These are phyloP conservation scores for Toxicodendron radicans DNA, from an alignment of 345 rosid species.

Conservation along the genomic window DNA sequence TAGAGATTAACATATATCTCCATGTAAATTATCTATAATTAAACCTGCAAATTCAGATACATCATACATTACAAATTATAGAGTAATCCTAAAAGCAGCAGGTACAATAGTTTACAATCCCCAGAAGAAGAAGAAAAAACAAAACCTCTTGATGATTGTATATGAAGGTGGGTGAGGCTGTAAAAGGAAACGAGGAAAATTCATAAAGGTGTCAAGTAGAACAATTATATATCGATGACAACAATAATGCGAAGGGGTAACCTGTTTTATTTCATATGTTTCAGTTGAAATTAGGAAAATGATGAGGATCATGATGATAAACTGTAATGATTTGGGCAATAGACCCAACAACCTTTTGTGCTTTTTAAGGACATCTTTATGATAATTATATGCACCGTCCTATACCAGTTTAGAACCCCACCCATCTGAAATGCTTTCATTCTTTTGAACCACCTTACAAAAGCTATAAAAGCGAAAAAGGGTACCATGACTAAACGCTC, in stretches of 20 bases:
- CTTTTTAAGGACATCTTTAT: conserved; percentile 4
- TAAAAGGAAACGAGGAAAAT: too few relatives aligned
- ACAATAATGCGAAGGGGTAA: neutral
- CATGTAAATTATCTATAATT: neutral
- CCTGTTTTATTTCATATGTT: neutral
- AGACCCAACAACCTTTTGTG: neutral
- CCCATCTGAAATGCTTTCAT: conserved; percentile 11
- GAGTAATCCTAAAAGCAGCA: neutral
- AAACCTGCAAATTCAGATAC: neutral
- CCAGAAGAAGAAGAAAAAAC: neutral
- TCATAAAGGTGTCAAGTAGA: conserved; percentile 11
- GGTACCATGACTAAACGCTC: neutral
- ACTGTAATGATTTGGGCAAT: conserved; percentile 18
- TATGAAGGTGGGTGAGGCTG: conserved; percentile 5
- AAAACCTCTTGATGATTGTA: neutral
- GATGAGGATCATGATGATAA: conserved; percentile 8
- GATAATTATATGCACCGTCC: conserved; percentile 11
- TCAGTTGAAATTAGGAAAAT: conserved; percentile 3
- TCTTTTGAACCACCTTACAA: conserved; percentile 8
- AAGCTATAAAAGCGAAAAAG: conserved; percentile 7
- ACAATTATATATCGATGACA: neutral
- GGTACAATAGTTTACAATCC: neutral
- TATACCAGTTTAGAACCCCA: conserved; percentile 8
- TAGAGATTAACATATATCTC: too few relatives aligned
- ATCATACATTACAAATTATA: neutral